phyloP scores from a whole-genome alignment of 2,329 filamentous ascomycete species.

The Botrytis hyacinthi region DNA sequence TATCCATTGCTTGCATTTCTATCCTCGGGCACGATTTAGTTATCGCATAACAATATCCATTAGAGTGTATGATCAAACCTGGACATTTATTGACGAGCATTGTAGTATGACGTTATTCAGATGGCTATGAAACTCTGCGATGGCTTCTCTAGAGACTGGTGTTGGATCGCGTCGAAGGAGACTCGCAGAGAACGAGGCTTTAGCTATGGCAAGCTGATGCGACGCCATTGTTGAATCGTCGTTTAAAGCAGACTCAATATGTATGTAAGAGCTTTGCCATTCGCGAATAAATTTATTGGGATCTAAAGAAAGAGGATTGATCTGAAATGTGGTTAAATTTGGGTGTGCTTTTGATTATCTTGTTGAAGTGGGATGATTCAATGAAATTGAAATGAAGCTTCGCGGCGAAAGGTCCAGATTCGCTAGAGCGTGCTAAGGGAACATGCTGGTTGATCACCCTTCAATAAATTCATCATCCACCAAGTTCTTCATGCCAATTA shows the following conservation, averaged over 20 bases:
- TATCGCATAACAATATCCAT: conserved; percentile 37
- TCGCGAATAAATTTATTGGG: neutral
- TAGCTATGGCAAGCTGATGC: conserved; percentile 72
- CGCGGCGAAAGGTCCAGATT: neutral
- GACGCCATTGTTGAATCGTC: conserved; percentile 53
- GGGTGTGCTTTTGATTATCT: neutral
- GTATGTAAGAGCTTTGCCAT: neutral
- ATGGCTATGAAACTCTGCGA: conserved; percentile 65
- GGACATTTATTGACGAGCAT: conserved; percentile 79
- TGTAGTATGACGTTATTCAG: conserved; percentile 64
- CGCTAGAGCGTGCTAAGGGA: conserved; percentile 3
- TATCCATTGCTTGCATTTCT: conserved; percentile 90
- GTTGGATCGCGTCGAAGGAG: conserved; percentile 73
- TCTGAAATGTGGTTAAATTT: neutral
- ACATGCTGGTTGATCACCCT: neutral
- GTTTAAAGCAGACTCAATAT: neutral
- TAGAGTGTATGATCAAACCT: conserved; percentile 62
- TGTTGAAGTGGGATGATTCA: conserved; percentile 13
- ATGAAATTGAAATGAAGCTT: conserved; percentile 7
- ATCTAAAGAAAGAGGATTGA: neutral
- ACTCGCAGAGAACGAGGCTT: conserved; percentile 72
- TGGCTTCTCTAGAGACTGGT: conserved; percentile 65
- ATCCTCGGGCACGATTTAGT: conserved; percentile 44
- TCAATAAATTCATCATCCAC: neutral
- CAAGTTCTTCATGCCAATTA: neutral